These are phyloP conservation scores for Papiliotrema laurentii DNA, from an alignment of 1,284 basidiomycete species.

Conservation along the genomic window DNA sequence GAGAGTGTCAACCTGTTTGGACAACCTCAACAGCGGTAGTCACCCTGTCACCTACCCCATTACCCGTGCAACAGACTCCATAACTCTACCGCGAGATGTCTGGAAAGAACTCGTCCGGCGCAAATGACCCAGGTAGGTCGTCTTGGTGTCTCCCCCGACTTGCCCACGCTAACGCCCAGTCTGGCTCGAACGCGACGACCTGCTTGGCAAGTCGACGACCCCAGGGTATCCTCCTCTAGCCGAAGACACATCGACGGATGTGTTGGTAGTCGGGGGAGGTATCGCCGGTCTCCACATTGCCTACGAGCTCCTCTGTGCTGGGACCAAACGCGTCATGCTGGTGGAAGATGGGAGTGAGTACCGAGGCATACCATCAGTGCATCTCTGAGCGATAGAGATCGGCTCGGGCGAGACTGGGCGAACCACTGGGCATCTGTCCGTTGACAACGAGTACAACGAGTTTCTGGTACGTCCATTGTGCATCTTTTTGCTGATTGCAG, in stretches of 20 bases:
- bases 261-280: slow-evolving; percentile 20
- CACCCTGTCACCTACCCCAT: too few relatives aligned
- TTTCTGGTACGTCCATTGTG: slow-evolving; percentile 11
- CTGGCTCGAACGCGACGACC: slow-evolving; percentile 19
- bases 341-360: slow-evolving; percentile 25
- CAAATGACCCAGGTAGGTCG: background rate
- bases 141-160: too few relatives aligned
- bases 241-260: slow-evolving; percentile 11
- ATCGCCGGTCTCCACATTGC: slow-evolving; percentile 22
- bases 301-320: slow-evolving; percentile 15
- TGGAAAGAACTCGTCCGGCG: background rate
- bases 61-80: too few relatives aligned
- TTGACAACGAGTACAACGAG: slow-evolving; percentile 22
- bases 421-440: slow-evolving; percentile 20
- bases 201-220: slow-evolving; percentile 4
- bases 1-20: too few relatives aligned
- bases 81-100: too few relatives aligned
- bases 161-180: slow-evolving; percentile 5
- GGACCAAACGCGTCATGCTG: slow-evolving; percentile 16
- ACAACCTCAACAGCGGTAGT: too few relatives aligned
- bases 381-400: slow-evolving; percentile 12
- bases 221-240: slow-evolving; percentile 12
- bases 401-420: slow-evolving; percentile 22
- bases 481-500: slow-evolving; percentile 2
- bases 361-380: background rate